A percentile compares a stretch with the other conserved stretches of the same genome.
These are phyloP conservation scores for Entonaema liquescens DNA, from an alignment of 495 filamentous ascomycete genomes.

Conservation along the genomic window DNA sequence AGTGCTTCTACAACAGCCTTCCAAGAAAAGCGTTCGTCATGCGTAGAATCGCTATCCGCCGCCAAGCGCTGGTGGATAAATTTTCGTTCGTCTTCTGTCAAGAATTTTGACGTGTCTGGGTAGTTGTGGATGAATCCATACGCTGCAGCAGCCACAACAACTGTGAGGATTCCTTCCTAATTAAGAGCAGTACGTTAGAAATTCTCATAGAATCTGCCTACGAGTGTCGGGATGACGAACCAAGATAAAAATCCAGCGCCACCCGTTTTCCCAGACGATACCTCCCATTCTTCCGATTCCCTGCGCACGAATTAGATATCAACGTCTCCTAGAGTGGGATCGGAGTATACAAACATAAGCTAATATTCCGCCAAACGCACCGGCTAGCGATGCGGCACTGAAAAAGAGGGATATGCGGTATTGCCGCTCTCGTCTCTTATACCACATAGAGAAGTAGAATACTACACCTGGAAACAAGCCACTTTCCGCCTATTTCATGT, in stretches of 20 bases:
- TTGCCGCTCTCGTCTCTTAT: constrained; percentile 73
- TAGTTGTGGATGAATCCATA: constrained; percentile 81
- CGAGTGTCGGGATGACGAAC: constrained; percentile 50
- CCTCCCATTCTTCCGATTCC: constrained; percentile 69
- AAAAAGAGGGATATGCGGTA: constrained; percentile 82
- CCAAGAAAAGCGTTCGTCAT: constrained; percentile 73
- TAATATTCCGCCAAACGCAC: constrained; percentile 81
- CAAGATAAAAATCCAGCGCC: constrained; percentile 87
- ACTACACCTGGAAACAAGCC: constrained; percentile 79
- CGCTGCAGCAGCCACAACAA: constrained; percentile 65
- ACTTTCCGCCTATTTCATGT: constrained; percentile 52
- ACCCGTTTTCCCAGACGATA: constrained; percentile 71
- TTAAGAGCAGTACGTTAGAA: constrained; percentile 23
- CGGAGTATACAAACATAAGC: constrained; percentile 59
- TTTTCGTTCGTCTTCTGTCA: constrained; percentile 68
- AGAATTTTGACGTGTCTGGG: constrained; percentile 72
- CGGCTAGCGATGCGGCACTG: constrained; percentile 74
- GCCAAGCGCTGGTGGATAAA: constrained; percentile 68
- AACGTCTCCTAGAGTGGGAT: too few relatives aligned
- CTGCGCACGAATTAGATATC: constrained; percentile 45
- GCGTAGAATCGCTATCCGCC: constrained; percentile 66
- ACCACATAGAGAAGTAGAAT: constrained; percentile 89
- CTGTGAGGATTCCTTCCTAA: constrained; percentile 74
- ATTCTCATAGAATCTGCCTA: background rate
- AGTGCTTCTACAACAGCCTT: constrained; percentile 68